A percentile compares a stretch with the other conserved stretches of the same genome.
Conservation (phyloP, 2,329 filamentous ascomycete genomes). For the Trichoderma atrobrunneum region DNA sequence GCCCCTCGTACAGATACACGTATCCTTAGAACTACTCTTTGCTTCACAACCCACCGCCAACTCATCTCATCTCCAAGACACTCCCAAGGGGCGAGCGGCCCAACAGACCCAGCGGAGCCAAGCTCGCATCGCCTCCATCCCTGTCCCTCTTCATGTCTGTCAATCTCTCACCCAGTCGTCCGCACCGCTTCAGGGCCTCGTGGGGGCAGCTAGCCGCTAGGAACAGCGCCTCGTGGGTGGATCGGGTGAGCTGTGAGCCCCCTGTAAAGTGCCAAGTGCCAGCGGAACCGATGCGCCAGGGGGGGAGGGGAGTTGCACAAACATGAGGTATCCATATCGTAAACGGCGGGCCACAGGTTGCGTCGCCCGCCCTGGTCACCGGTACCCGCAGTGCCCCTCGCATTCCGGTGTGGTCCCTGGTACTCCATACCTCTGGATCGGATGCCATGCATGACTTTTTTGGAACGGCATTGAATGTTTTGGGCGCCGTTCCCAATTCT, state of each 20-base stretch:
- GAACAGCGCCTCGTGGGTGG: slow-evolving; percentile 13
- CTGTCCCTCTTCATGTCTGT: slow-evolving; percentile 3
- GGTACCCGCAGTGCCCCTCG: neutral
- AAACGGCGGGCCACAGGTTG: neutral
- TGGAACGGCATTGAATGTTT: neutral
- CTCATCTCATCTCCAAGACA: neutral
- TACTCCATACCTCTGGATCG: neutral
- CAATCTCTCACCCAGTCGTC: slow-evolving; percentile 14
- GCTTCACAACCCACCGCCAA: neutral
- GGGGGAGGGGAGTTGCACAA: neutral
- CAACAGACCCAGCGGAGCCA: neutral
- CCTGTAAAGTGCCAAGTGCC: neutral
- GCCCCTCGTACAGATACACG: neutral
- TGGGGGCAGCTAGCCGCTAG: slow-evolving; percentile 10
- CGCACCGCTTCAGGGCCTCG: neutral
- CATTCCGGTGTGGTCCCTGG: slow-evolving; percentile 4
- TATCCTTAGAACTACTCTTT: neutral
- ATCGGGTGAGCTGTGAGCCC: neutral
- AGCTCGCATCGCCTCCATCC: neutral
- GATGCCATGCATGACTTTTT: neutral
- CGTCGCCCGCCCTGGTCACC: neutral
- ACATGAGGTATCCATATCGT: no score
- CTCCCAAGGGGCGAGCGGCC: neutral
- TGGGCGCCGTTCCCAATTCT: neutral
- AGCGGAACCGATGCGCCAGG: slow-evolving; percentile 1